A percentile compares a stretch with the other conserved stretches of the same genome.
Evolutionary conservation across 352 stramenopile genomes (phyloP).

Genomic region (Pythium rhizo-oryzae): DNA sequence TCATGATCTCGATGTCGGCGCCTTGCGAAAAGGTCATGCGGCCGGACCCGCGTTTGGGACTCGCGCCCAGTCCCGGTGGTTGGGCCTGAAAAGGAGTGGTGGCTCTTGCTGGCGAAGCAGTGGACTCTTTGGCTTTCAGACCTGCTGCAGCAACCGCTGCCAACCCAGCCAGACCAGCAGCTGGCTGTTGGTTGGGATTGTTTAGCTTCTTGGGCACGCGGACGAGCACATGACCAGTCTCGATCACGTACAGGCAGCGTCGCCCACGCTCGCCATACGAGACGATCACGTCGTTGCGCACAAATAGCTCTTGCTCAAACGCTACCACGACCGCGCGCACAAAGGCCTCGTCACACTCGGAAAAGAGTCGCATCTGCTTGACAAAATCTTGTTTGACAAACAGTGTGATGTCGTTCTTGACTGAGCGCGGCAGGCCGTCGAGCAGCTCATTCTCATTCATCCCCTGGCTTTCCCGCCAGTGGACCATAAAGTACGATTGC

Average conservation of each 20-base stretch:
- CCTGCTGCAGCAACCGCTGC: too few species aligned
- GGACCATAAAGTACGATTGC: conserved; percentile 72
- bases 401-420: conserved; percentile 63
- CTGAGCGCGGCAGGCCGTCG: conserved; percentile 44
- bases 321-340: conserved; percentile 56
- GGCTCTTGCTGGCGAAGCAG: too few species aligned
- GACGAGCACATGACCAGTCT: conserved; percentile 47
- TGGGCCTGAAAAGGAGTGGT: too few species aligned
- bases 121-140: too few species aligned
- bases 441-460: conserved; percentile 62
- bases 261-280: conserved; percentile 49
- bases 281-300: conserved; percentile 79
- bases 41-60: neutral
- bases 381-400: conserved; percentile 66
- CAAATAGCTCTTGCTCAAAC: conserved; percentile 73
- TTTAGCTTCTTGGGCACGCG: conserved; percentile 30
- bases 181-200: too few species aligned
- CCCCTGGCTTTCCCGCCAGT: conserved; percentile 70
- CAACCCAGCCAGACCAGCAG: too few species aligned
- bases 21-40: conserved; percentile 14
- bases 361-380: conserved; percentile 62
- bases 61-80: neutral
- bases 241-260: conserved; percentile 70
- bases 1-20: conserved; percentile 40
- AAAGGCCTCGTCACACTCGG: conserved; percentile 57